These are phyloP conservation scores for Neonectria neomacrospora DNA, from an alignment of 2,329 filamentous ascomycete genomes.

Conservation along the genomic window DNA sequence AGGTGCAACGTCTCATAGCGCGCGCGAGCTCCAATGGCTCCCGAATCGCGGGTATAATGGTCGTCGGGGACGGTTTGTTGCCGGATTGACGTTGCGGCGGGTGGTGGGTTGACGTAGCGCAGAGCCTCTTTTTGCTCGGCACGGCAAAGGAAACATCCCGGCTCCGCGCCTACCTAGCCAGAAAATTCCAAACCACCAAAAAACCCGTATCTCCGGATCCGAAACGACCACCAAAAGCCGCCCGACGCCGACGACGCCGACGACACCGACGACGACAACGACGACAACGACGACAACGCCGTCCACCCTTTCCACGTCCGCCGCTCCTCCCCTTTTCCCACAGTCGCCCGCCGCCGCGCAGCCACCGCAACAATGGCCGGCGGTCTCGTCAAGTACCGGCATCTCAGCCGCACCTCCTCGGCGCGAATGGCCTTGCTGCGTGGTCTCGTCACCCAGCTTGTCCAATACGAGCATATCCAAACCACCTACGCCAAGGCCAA, in stretches of 20 bases:
- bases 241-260: slow-evolving; percentile 16
- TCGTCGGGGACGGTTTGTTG: slow-evolving; percentile 28
- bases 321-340: slow-evolving; percentile 8
- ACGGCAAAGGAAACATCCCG: slow-evolving; percentile 46
- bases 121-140: slow-evolving; percentile 33
- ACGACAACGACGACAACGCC: background rate
- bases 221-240: slow-evolving; percentile 23
- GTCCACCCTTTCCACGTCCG: background rate
- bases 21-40: slow-evolving; percentile 44
- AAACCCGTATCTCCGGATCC: slow-evolving; percentile 32
- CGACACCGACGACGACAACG: slow-evolving; percentile 11
- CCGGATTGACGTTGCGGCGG: slow-evolving; percentile 35
- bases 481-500: slow-evolving; percentile 98
- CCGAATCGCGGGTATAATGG: slow-evolving; percentile 32
- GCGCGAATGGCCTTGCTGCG: slow-evolving; percentile 93
- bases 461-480: slow-evolving; percentile 91
- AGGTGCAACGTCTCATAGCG: slow-evolving; percentile 48
- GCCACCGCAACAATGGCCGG: slow-evolving; percentile 75
- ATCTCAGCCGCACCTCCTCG: slow-evolving; percentile 84
- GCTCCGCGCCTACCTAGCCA: slow-evolving; percentile 44
- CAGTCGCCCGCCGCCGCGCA: slow-evolving; percentile 10
- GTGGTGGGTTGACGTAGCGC: slow-evolving; percentile 46
- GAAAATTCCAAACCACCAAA: slow-evolving; percentile 49
- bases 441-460: slow-evolving; percentile 94
- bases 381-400: slow-evolving; percentile 86